Evolutionary conservation across 31 red algal genomes (phyloP).

Genomic region (Endocladia muricata): DNA sequence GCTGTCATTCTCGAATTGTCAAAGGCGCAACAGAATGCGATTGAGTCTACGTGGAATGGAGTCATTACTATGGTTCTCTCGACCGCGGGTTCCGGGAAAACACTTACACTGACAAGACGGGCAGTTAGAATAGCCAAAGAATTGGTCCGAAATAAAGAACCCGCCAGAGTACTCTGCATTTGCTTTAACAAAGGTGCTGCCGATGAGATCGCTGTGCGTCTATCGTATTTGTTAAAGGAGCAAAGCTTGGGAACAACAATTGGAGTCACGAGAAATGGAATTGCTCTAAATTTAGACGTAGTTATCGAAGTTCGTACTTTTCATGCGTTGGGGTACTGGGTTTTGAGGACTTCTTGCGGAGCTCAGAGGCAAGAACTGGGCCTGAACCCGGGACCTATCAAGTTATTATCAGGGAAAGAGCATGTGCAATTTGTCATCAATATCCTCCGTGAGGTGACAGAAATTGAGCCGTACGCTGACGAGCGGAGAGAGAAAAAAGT

Average conservation of each 20-base stretch:
- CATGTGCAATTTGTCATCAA: not conserved
- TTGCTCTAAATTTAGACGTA: not conserved
- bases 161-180: constrained; percentile 15
- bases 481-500: not conserved
- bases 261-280: not conserved
- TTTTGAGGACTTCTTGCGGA: not conserved
- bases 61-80: constrained; percentile 3
- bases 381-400: not conserved
- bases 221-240: not conserved
- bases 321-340: constrained; percentile 21
- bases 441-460: not conserved
- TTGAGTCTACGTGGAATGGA: constrained; percentile 4
- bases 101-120: constrained; percentile 10
- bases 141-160: not conserved
- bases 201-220: constrained; percentile 6
- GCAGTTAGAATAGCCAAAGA: constrained; percentile 14
- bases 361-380: not conserved
- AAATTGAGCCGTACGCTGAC: not conserved
- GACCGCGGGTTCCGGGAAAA: constrained; percentile 43
- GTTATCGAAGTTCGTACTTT: constrained; percentile 37
- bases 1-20: not conserved
- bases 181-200: constrained; percentile 27
- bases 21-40: constrained; percentile 8
- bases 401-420: constrained; percentile 1
- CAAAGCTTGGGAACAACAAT: not conserved